Evolutionary conservation across 805 yeast species (phyloP).

Genomic region (Kregervanrija fluxuum): DNA sequence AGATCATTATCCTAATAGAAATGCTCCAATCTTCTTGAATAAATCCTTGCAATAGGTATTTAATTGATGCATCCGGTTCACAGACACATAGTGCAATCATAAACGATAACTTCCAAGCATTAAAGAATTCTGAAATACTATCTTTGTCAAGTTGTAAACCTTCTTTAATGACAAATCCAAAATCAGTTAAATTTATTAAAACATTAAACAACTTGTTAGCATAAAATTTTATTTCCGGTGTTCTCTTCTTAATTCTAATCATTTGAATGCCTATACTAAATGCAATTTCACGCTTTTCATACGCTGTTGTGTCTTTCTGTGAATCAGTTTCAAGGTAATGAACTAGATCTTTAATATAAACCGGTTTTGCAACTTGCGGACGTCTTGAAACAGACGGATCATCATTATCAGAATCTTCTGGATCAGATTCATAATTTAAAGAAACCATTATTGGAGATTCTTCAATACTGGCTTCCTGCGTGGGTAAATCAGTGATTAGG

Average conservation of each 20-base stretch:
- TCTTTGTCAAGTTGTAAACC: slow-evolving; percentile 1
- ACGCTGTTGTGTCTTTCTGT: slow-evolving; percentile 37
- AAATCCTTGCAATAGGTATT: slow-evolving; percentile 40
- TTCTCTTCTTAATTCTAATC: slow-evolving; percentile 58
- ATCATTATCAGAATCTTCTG: slow-evolving; percentile 43
- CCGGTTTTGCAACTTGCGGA: slow-evolving; percentile 38
- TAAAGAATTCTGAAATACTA: slow-evolving; percentile 45
- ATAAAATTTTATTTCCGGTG: slow-evolving; percentile 54
- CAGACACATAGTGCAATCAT: slow-evolving; percentile 58
- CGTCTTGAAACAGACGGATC: slow-evolving; percentile 33
- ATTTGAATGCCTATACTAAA: slow-evolving; percentile 49
- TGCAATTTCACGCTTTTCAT: slow-evolving; percentile 43
- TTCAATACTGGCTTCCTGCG: background rate
- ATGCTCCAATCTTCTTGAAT: slow-evolving; percentile 72
- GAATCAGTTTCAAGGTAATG: slow-evolving; percentile 42
- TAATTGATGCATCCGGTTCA: slow-evolving; percentile 34
- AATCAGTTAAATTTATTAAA: slow-evolving; percentile 48
- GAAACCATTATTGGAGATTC: slow-evolving; percentile 8
- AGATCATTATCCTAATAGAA: slow-evolving; percentile 63
- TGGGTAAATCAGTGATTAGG: too few species aligned
- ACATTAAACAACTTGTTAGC: slow-evolving; percentile 44
- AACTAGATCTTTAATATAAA: slow-evolving; percentile 69
- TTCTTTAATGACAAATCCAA: slow-evolving; percentile 10
- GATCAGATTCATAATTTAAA: slow-evolving; percentile 22
- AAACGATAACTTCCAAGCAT: slow-evolving; percentile 55